Conservation (phyloP, 345 rosid genomes). For the Psidium friedrichsthalianum region DNA sequence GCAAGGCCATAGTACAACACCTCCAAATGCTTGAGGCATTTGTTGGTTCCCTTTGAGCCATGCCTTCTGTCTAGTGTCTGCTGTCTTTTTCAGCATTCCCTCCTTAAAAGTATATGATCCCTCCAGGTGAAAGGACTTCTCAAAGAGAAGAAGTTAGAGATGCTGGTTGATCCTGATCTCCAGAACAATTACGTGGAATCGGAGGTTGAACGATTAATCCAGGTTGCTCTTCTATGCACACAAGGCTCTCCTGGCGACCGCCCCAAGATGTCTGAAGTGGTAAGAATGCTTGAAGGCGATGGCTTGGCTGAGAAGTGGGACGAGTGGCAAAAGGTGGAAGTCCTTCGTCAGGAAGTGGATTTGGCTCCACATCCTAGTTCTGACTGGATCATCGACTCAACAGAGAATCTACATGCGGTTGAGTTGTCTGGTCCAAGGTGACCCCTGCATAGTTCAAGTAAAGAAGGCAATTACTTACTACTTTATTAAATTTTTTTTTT, state of each 20-base stretch:
- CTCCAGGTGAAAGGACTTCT: constrained; percentile 85
- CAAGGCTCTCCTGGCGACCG: constrained; percentile 88
- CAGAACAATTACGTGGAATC: constrained; percentile 56
- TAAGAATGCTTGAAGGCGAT: constrained; percentile 93
- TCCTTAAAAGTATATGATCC: background rate
- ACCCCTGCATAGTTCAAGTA: constrained; percentile 16
- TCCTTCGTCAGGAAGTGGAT: constrained; percentile 74
- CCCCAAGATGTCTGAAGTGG: constrained; percentile 96
- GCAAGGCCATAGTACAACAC: background rate
- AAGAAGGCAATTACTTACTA: constrained; percentile 13
- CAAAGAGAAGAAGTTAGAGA: constrained; percentile 87
- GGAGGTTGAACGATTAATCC: constrained; percentile 87
- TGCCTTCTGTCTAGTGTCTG: background rate
- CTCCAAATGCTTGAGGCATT: background rate
- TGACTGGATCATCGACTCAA: constrained; percentile 88
- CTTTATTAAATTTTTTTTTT: background rate
- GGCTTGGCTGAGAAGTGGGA: constrained; percentile 93
- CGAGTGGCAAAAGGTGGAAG: constrained; percentile 95
- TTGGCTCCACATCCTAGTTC: constrained; percentile 60
- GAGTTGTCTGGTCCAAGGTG: constrained; percentile 96
- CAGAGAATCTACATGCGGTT: constrained; percentile 81
- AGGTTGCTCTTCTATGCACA: constrained; percentile 89
- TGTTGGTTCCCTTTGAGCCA: background rate
- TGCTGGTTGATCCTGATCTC: constrained; percentile 93
- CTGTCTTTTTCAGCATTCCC: background rate